A percentile compares a stretch with the other conserved stretches of the same genome.
phyloP scores from a whole-genome alignment of 331 rosid genomes.

The Acacia pycnantha region DNA sequence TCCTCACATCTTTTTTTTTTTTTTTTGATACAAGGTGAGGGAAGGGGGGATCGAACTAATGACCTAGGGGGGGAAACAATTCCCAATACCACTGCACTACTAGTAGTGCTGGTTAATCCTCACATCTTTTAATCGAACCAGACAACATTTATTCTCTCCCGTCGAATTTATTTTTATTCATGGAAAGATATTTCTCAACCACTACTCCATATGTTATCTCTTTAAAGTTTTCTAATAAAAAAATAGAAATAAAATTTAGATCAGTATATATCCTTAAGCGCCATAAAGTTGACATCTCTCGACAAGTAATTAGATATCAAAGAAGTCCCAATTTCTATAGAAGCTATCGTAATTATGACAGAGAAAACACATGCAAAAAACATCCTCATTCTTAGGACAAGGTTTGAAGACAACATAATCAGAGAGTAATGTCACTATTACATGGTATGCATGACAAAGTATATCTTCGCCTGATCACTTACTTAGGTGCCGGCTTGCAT shows the following conservation, averaged over 20 bases:
- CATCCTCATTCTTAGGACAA: not conserved
- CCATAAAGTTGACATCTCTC: not conserved
- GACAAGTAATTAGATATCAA: not conserved
- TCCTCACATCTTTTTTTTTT: not conserved
- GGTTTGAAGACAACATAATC: not conserved
- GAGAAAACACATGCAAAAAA: not conserved
- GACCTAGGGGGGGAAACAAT: too few species aligned
- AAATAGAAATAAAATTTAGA: not conserved
- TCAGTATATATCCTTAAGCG: not conserved
- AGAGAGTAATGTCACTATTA: not conserved
- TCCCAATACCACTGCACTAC: too few species aligned
- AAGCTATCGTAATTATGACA: not conserved
- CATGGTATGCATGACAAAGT: not conserved
- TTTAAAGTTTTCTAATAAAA: not conserved
- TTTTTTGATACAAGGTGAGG: too few species aligned
- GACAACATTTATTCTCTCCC: not conserved
- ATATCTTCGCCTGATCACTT: slow-evolving; percentile 1
- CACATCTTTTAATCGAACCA: not conserved
- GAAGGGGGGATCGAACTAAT: too few species aligned
- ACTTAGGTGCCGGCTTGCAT: slow-evolving; percentile 8
- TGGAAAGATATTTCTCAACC: not conserved
- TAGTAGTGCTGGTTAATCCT: too few species aligned
- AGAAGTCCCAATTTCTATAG: not conserved
- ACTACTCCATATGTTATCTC: not conserved
- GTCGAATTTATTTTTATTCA: not conserved